Evolutionary conservation across 352 stramenopile species (phyloP), one percentile per base, ranked within the genome.

Genomic region (Pythium grandisporangium): DNA sequence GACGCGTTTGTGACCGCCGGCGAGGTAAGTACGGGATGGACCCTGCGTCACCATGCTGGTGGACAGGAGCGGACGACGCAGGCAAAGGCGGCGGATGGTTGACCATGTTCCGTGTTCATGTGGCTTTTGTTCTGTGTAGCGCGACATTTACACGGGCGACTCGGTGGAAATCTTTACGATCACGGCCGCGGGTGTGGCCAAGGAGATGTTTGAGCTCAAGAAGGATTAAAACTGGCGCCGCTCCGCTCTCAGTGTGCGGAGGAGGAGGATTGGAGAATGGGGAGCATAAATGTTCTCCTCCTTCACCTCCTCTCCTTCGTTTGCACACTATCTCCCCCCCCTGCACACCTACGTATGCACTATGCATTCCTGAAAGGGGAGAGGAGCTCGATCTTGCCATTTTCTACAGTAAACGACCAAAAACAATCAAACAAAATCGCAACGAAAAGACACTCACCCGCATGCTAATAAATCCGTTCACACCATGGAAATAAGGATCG

Each of bases 71-170:
- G 20, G 22, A 42, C 13, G 6, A 26, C 13, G 8, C 19, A 11
- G 10, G 3, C 8, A 5, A 29, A 23, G 22, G 32, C 17, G 30
- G 35, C 5, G 42, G 11, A 14, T 35, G 37, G n/a, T n/a, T n/a
- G n/a, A n/a, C n/a, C n/a, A n/a, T n/a, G n/a, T n/a, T n/a, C n/a
- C n/a, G n/a, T n/a, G n/a, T n/a, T n/a, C n/a, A n/a, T n/a, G n/a
- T n/a, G n/a, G n/a, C n/a, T n/a, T n/a, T n/a, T 33, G 16, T 24
- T 27, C 23, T 27, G n/a, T 47, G 42, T 53, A 85, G 77, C 84
- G 96, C 60, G 95, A 99, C 86, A 99, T 99, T 80, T 98, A 98
- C 78, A 98, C 94, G 27, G 96, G 96, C 53, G 96, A 99, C 75
- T 84, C 79, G 37, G 84, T 99, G 42, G 94, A 98, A 63, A 98